Base-by-base conservation (phyloP, 108 stramenopile species). In the Discostella pseudostelligera region DNA sequence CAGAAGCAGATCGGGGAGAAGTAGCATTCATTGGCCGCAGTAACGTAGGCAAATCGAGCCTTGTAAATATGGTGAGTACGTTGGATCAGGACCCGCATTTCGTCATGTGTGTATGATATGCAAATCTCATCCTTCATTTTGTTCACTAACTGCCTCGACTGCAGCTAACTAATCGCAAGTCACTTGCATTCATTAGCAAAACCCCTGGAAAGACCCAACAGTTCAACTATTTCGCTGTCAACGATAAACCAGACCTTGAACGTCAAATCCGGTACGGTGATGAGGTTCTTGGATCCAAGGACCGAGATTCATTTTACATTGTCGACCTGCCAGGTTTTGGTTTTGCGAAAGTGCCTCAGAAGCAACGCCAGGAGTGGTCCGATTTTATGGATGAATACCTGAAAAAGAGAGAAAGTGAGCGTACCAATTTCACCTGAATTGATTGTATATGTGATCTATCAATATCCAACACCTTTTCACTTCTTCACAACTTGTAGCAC, bases 241-340 rank as follows among this genome's bases (percentile, higher is more conserved):
- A 96, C 58, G 92, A 92, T 75, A 87, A 88, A 65, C 83, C 86
- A 10, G 94, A 87, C 13, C 64, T 76, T 55, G 88, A 87, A 63
- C 84, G 86, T 56, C 89, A 95, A 75, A 70, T 95, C 46, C 85
- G 75, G 43, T 95, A 85, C 56, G 94, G 94, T 4, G 94, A 95
- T 56, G 66, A 69, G 0, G 78, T 95, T 36, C 59, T 62, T 42
- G 90, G 91, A 37, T 82, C 78, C 44, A 85, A 81, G 59, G 94
- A 95, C 51, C 76, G 57, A 9, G 94, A 95, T 51, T 87, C 86
- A 8, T 93, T 96, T 59, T 92, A 90, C 61, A 82, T 97, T 16
- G 93, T 96, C 9, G 98, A 98, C 75, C 68, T 98, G 13, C 92
- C 92, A 1, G 97, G 97, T 10, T 96, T 96, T 79, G 98, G 98